Base-by-base conservation (phyloP, 1,139 yeast genomes). In the Hyphopichia burtonii region DNA sequence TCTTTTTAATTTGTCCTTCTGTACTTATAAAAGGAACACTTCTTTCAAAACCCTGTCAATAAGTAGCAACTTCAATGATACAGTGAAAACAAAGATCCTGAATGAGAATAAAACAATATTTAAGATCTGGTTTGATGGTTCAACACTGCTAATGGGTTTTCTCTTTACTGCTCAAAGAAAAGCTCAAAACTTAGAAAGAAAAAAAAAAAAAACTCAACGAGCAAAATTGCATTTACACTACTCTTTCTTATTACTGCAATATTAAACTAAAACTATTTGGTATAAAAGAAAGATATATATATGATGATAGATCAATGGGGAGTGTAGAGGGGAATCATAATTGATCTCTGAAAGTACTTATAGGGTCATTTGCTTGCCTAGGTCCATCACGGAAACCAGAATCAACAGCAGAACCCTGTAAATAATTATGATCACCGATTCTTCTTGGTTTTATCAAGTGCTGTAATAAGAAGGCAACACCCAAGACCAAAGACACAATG, bases 371-470 rank as follows among this genome's bases (percentile, higher is more conserved):
- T 9, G 44, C 39, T 14, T 36, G 22, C n/a, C 38, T 18, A 6
- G 37, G 37, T 15, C 44, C 43, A 7, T 50, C 56, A 19, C 27
- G 38, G 33, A 36, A 36, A 4, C 33, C 33, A 4, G 38, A 36
- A 18, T 36, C 38, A 15, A 28, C 38, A 31, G 49, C 45, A 18
- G 44, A 44, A 37, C 57, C 59, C 41, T 67, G 74, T 41, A 73
- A 58, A 48, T 65, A 73, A 43, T 68, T 68, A 49, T 73, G 78
- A 42, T 72, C 78, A 1, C 78, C 78, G 15, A 71, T 55, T 42
- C 72, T 59, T 41, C 77, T 56, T 5, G 78, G 78, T 48, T 69
- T 70, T 44, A 77, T 59, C 43, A 78, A 56, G 54, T 77, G 76
- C 45, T 77, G 78, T 32, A 68, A 56, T 46, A 75, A 59, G 49